Evolutionary conservation across 768 basidiomycete species (phyloP), one percentile per base, ranked within the genome.

Genomic region (Boletus huronensis): DNA sequence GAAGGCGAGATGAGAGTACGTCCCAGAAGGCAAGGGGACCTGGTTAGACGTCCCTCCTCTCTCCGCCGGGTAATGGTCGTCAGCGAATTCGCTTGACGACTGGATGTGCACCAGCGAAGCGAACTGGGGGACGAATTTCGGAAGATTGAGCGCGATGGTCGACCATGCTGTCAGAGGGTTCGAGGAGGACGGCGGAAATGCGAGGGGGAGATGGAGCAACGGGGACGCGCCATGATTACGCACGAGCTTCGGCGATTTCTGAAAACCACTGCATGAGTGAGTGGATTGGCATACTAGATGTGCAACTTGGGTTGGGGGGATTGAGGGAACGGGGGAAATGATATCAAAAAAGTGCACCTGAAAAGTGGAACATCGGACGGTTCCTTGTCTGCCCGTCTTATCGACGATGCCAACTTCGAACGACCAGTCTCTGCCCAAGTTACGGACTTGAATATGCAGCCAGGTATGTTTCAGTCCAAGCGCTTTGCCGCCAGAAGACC

Each of bases 381-480:
- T 68, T 3, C 90, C 89, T 58, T 74, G 74, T 54, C 79, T 75
- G 14, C 83, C 82, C 13, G 70, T 67, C 51, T 77, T 78, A 72
- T 92, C 90, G 50, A 84, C 81, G 28, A 92, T 61, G 6, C 88
- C 89, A 17, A 90, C 76, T 70, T 91, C 88, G 58, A 91, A 82
- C 16, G 84, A 79, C 86, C 87, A 90, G 56, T 84, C 82, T 52
- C 80, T 75, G 39, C 78, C 80, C 64, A 91, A 53, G 64, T 84
- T 79, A 45, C 87, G 82, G 42, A 87, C 82, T 67, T 92, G 90
- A 8, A 91, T 43, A 64, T 91, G 86, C 51, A 92, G 65, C 87
- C 88, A 90, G 7, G 82, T 75, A 62, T 86, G 85, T 63, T 79
- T 83, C 50, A 91, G 65, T 16, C 83, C 84, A 43, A 90, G 71